These are phyloP conservation scores for Penicillium sp. DNA, from an alignment of 2,329 filamentous ascomycete genomes.

Conservation along the genomic window DNA sequence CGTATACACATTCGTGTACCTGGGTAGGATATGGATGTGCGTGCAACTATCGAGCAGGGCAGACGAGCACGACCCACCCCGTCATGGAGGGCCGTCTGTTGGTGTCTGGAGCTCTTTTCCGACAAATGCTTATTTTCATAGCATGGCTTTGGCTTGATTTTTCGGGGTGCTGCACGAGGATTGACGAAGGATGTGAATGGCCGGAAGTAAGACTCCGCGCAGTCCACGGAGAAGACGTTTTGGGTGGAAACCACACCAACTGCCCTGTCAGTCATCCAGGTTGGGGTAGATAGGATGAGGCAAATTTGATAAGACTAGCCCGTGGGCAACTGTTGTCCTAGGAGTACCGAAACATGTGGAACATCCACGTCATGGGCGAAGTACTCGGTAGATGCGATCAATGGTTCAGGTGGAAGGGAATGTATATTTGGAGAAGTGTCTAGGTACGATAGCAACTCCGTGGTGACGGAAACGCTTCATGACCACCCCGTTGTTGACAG, in stretches of 20 bases:
- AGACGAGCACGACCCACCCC: background rate
- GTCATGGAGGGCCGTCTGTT: background rate
- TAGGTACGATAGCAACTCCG: too few species aligned
- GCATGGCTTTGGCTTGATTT: conserved; percentile 7
- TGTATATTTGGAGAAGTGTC: background rate
- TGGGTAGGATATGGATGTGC: too few species aligned
- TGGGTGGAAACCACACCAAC: background rate
- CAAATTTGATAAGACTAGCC: background rate
- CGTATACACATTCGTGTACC: background rate
- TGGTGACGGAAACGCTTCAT: too few species aligned
- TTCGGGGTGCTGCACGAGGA: conserved; percentile 9
- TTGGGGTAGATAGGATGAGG: background rate
- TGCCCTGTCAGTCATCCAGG: background rate
- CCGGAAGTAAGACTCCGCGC: conserved; percentile 3
- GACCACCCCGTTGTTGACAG: too few species aligned
- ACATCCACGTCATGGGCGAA: background rate
- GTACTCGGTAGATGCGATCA: background rate
- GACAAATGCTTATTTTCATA: background rate
- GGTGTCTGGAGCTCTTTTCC: background rate
- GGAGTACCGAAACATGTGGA: too few species aligned
- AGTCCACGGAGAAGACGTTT: conserved; percentile 1
- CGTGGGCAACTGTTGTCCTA: too few species aligned
- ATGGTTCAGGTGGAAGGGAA: background rate
- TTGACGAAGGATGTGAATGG: conserved; percentile 1
- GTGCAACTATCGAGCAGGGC: background rate